Percentiles rank a stretch among this genome's conserved stretches.
Evolutionary conservation across 176 grass and related monocot genomes (phyloP).

Genomic region (Bolboschoenus planiculmis): DNA sequence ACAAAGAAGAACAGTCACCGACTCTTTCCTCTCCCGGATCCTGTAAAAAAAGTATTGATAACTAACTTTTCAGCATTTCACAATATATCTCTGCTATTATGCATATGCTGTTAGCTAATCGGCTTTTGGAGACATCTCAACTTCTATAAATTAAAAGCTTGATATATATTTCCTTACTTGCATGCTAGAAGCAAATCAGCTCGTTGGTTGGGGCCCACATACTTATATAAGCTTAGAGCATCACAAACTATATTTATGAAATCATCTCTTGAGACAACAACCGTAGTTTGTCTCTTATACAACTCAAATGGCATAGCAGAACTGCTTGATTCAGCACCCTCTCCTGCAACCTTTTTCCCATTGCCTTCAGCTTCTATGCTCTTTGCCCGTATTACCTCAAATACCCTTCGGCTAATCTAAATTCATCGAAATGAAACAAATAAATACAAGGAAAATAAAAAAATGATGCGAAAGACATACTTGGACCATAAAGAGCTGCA

Average conservation of each 20-base stretch:
- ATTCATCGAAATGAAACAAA: slow-evolving; percentile 6
- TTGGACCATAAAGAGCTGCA: neutral
- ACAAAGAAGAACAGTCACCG: slow-evolving; percentile 85
- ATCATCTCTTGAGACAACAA: slow-evolving; percentile 55
- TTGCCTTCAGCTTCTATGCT: slow-evolving; percentile 36
- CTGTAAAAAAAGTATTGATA: slow-evolving; percentile 29
- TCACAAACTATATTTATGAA: slow-evolving; percentile 69
- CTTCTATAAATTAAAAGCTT: neutral
- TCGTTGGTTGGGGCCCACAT: slow-evolving; percentile 80
- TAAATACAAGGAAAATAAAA: slow-evolving; percentile 1
- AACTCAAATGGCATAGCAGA: slow-evolving; percentile 61
- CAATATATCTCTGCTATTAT: neutral
- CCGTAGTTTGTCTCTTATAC: slow-evolving; percentile 80
- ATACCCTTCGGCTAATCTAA: slow-evolving; percentile 94
- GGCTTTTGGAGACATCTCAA: neutral
- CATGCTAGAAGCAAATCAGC: slow-evolving; percentile 93
- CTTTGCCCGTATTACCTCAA: slow-evolving; percentile 57
- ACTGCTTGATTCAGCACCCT: slow-evolving; percentile 24
- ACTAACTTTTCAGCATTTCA: slow-evolving; percentile 3
- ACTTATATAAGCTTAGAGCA: slow-evolving; percentile 72
- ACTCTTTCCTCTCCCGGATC: slow-evolving; percentile 92
- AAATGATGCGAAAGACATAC: neutral
- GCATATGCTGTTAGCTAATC: neutral
- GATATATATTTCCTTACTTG: slow-evolving; percentile 40
- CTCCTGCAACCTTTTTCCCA: slow-evolving; percentile 15